Evolutionary conservation across 495 filamentous ascomycete species (phyloP), one percentile per base, ranked within the genome.

Genomic region (Penicillium pulvis): DNA sequence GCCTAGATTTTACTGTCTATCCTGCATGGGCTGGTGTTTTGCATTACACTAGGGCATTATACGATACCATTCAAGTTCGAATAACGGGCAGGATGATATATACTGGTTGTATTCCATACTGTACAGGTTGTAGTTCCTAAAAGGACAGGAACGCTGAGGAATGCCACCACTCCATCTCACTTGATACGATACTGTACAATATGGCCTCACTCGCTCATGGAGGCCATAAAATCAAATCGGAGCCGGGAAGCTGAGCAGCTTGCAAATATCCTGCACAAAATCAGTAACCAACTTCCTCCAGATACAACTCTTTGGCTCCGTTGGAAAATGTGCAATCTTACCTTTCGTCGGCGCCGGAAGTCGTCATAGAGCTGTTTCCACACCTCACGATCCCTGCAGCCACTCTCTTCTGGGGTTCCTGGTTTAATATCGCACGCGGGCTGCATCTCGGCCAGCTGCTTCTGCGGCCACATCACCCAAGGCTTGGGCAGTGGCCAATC

Each of bases 401-500:
- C 78, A 62, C 73, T 77, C 59, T 78, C 75, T 39, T 72, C 74
- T 64, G 61, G 62, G 55, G 60, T 78, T 51, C 68, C 79, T 48
- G 71, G 77, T 51, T 62, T 68, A 36, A 80, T 78, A 51, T 83
- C 80, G 43, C 85, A 87, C 56, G 75, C 77, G 0, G 88, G 86
- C 65, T 90, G 83, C 58, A 83, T 79, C 28, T 82, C 75, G 4
- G 75, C 70, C 23, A 88, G 64, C 55, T 80, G 61, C 14, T 79
- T 70, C 35, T 82, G 78, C 20, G 84, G 75, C 79, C 81, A 86
- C 70, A 81, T 79, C 19, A 90, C 70, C 89, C 89, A 92, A 1
- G 90, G 90, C 69, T 93, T 93, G 4, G 90, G 89, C 43, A 91
- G 61, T 4, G 90, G 90, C 85, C 86, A 90, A 64, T 94, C 91